Base-by-base conservation (phyloP, 768 basidiomycete species). In the Glaciozyma antarctica region DNA sequence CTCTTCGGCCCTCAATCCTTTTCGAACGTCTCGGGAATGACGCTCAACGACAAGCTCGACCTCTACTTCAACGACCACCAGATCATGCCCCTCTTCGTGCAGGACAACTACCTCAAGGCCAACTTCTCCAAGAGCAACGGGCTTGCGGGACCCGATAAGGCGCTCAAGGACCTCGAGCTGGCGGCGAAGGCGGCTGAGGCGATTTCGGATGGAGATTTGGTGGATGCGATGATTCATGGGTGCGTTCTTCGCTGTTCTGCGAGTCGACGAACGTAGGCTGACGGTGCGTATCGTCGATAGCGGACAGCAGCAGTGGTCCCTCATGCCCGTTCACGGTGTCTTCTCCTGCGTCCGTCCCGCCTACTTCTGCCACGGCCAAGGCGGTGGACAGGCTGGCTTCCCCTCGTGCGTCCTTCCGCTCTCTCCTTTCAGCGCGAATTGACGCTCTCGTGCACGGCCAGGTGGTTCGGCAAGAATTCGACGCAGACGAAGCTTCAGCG, bases 401-500 rank as follows among this genome's bases (percentile, higher is more conserved):
- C 72, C 70, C 45, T 28, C 54, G 66, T 67, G 48, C 43, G 49
- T 60, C 47, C 15, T 30, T 32, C 34, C 45, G 7, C 53, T 7
- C 55, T 24, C 38, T 32, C 26, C 28, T 3, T 24, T 3, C 17
- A 45, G 3, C 45, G 49, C 19, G 17, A 26, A n/a, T 17, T 62
- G 44, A 22, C 22, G 59, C 21, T 64, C 9, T 47, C 61, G 19
- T 61, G 61, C 16, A 19, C 22, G 48, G 68, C 30, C 71, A 97
- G 93, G 73, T 99, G 91, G 90, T 85, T 99, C 17, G 94, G 94
- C 13, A 91, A 98, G 75, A 98, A 98, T 77, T 98, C 95, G 63
- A 94, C 93, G 74, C 87, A 88, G 76, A 81, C 73, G 69, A 95
- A 94, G 73, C 81, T 97, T 0, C 80, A 75, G 61, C 82, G 93